A percentile compares a stretch with the other conserved stretches of the same genome.
Evolutionary conservation across 768 basidiomycete species (phyloP).

Genomic region (Kondoa malvinella): DNA sequence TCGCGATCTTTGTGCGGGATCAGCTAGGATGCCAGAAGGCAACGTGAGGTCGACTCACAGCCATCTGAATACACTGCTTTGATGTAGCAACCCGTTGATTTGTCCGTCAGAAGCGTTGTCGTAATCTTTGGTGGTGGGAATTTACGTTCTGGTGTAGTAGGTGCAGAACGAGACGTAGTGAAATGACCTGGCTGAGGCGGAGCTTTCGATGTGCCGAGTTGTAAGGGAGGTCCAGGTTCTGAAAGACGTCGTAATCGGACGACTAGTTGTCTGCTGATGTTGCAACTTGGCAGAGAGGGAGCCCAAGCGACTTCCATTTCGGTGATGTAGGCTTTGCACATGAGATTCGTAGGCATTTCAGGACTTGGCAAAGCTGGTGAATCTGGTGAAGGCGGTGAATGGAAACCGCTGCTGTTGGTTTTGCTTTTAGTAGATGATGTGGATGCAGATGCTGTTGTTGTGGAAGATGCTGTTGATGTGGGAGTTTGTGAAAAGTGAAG

Average conservation of each 20-base stretch:
- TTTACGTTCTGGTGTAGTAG: neutral
- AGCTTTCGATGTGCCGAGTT: neutral
- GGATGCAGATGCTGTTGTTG: too few species aligned
- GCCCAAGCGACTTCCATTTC: neutral
- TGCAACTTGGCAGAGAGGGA: neutral
- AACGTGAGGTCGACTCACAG: neutral
- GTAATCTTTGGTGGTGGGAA: neutral
- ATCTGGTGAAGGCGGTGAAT: too few species aligned
- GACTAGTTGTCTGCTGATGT: neutral
- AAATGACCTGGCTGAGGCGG: too few species aligned
- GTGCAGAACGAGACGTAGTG: neutral
- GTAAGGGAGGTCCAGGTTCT: neutral
- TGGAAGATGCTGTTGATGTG: neutral
- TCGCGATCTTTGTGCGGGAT: neutral
- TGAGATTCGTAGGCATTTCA: neutral
- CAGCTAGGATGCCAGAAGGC: neutral
- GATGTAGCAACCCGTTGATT: neutral
- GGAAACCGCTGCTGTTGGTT: too few species aligned
- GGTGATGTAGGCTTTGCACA: neutral
- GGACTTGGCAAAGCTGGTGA: neutral
- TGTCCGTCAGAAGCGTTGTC: neutral
- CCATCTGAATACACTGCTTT: neutral
- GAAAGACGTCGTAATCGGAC: neutral
- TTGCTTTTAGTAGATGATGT: too few species aligned
- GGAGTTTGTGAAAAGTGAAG: neutral